Percentiles rank a stretch among this genome's conserved stretches.
These are phyloP conservation scores for Pleurozium schreberi DNA, from an alignment of 225 moss, liverwort and hornwort genomes.

Conservation along the genomic window DNA sequence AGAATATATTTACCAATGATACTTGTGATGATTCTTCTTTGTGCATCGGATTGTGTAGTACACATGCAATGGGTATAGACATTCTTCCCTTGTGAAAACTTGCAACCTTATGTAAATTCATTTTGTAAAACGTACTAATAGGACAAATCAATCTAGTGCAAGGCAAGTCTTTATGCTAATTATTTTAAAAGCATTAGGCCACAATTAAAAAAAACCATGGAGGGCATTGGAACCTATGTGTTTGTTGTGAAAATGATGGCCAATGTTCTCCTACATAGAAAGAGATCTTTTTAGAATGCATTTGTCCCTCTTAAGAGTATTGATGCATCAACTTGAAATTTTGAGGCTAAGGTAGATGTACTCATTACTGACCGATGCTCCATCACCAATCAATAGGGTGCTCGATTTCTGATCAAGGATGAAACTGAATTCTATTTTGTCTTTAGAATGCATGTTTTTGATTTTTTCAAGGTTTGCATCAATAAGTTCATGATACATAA, in stretches of 20 bases:
- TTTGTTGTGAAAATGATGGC: not conserved
- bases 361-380: no score
- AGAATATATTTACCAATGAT: not conserved
- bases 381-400: no score
- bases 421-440: no score
- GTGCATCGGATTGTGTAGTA: not conserved
- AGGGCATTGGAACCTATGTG: fast-evolving
- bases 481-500: no score
- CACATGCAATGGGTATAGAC: not conserved
- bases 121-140: no score
- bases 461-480: no score
- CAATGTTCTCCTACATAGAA: fast-evolving
- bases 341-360: no score
- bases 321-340: not conserved
- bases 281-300: fast-evolving
- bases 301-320: fast-evolving
- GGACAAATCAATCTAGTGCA: no score
- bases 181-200: not conserved
- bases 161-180: no score
- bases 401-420: no score
- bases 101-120: no score
- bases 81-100: not conserved
- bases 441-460: no score
- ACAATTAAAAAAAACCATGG: not conserved
- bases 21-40: not conserved